Base-by-base conservation (phyloP, 2,329 filamentous ascomycete genomes). In the Aureobasidium pullulans region DNA sequence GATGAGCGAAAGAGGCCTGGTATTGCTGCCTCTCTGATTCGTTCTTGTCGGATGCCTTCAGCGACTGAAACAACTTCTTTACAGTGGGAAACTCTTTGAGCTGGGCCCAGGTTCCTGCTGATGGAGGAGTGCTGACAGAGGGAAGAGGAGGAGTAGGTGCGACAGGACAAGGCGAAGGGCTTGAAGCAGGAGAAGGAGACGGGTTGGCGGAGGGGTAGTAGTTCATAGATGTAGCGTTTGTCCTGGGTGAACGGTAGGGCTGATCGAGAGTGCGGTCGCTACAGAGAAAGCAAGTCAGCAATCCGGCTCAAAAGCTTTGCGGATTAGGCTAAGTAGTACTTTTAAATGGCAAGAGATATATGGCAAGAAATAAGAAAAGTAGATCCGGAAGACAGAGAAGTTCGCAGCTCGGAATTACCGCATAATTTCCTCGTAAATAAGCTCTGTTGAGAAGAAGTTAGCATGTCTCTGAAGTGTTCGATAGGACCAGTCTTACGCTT, bases 401-500 rank as follows among this genome's bases (percentile, higher is more conserved):
- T 44, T 23, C 42, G 44, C 50, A 34, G 40, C 47, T 44, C 16
- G 19, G 10, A 11, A 39, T 61, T 61, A 86, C 75, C 85, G 81
- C 85, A 87, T 97, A 70, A 97, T 97, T 79, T 99, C 94, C 74
- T 96, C 86, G 77, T 93, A 99, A 76, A 99, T 99, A 72, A 99
- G 81, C 71, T 79, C 84, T 86, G 62, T 15, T 52, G 23, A 23
- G 9, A 36, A 47, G 34, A 11, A 16, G 16, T 49, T 37, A 49
- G 37, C 29, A 60, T 36, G 49, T 61, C 37, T 52, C 13, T n/a
- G 10, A 19, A 4, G 1, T 16, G n/a, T 29, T 16, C 7, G 28
- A 19, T 15, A 43, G 72, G 43, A 13, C 5, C 3, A 11, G 8
- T 28, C 79, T 70, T 72, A 86, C 94, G 83, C 81, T 97, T 97